Conservation (phyloP, 2,329 filamentous ascomycete genomes). For the Tolypocladium tropicale region DNA sequence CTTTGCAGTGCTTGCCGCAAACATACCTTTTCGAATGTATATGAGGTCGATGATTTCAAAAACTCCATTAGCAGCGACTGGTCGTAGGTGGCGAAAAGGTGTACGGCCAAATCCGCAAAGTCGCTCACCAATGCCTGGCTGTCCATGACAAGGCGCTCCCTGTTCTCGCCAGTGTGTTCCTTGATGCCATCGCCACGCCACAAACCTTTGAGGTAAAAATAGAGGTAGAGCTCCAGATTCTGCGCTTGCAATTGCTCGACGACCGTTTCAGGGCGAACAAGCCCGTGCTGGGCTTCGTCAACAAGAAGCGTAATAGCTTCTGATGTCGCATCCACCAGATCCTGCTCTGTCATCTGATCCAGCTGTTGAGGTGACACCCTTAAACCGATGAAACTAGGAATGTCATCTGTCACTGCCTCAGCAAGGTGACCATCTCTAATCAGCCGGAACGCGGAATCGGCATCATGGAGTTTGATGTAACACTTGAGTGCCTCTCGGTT, state of each 20-base stretch:
- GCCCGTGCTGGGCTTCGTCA: slow-evolving; percentile 81
- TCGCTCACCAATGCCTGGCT: slow-evolving; percentile 65
- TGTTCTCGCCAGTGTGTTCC: slow-evolving; percentile 41
- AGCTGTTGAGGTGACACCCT: slow-evolving; percentile 67
- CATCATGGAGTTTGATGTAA: slow-evolving; percentile 86
- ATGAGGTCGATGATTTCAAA: slow-evolving; percentile 72
- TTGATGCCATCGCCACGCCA: slow-evolving; percentile 66
- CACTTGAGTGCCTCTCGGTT: slow-evolving; percentile 77
- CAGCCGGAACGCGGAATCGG: slow-evolving; percentile 75
- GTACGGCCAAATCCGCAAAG: slow-evolving; percentile 78
- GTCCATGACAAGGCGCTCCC: slow-evolving; percentile 47
- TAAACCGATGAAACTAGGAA: slow-evolving; percentile 77
- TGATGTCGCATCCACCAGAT: slow-evolving; percentile 68
- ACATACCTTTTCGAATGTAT: slow-evolving; percentile 66
- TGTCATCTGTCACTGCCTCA: slow-evolving; percentile 80
- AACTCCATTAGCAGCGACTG: slow-evolving; percentile 76
- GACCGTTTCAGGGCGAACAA: slow-evolving; percentile 68
- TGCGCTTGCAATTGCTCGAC: slow-evolving; percentile 65
- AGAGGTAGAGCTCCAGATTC: slow-evolving; percentile 65
- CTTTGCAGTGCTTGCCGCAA: too few relatives aligned
- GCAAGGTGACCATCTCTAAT: slow-evolving; percentile 86
- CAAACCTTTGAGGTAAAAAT: slow-evolving; percentile 80
- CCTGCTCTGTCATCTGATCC: slow-evolving; percentile 51
- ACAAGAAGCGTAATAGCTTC: slow-evolving; percentile 83
- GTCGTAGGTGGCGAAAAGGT: slow-evolving; percentile 78